Evolutionary conservation across 345 rosid species (phyloP), one percentile per base, ranked within the genome.

Genomic region (Iberis pinnata): DNA sequence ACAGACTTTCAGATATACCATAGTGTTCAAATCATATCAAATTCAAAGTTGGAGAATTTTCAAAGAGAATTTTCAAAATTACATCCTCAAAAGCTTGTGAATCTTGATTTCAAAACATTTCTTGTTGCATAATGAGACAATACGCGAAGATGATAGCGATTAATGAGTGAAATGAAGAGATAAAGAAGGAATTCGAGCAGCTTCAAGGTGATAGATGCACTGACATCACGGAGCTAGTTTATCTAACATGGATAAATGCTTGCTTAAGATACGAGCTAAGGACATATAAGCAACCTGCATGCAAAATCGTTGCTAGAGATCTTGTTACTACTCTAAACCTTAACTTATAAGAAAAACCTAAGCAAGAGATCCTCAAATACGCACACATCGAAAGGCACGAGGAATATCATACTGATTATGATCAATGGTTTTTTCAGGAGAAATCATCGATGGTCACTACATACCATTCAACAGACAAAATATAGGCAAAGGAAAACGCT

Each of bases 171-270:
- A 92, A 82, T 9, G 77, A 71, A 58, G 72, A 69, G 13, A 49
- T 92, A 61, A 50, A 52, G 8, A 77, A 78, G 49, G 74, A 84
- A 70, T 43, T 77, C 8, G 96, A 83, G 65, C 78, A 66, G 64
- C 89, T 84, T 26, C 83, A 70, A 65, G 84, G 74, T 0, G 89
- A 79, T 53, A 63, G 94, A 63, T 84, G 84, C 31, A 51, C 69
- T 49, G 89, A 86, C 59, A 72, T 72, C 2, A 96, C 87, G 59
- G 80, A 92, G 67, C 60, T 84, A 5, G 96, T 87, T 42, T 92
- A 92, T 64, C 88, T 92, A 6, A 75, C 80, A 29, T 92, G 98
- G 98, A 55, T 92, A 38, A 92, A 92, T 13, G 96, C 98, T 53
- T 92, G 98, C 60, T 70, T 92, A 55, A 68, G 98, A 25, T 74